Base-by-base conservation (phyloP, 1,284 basidiomycete species). In the Pseudozyma sp. region DNA sequence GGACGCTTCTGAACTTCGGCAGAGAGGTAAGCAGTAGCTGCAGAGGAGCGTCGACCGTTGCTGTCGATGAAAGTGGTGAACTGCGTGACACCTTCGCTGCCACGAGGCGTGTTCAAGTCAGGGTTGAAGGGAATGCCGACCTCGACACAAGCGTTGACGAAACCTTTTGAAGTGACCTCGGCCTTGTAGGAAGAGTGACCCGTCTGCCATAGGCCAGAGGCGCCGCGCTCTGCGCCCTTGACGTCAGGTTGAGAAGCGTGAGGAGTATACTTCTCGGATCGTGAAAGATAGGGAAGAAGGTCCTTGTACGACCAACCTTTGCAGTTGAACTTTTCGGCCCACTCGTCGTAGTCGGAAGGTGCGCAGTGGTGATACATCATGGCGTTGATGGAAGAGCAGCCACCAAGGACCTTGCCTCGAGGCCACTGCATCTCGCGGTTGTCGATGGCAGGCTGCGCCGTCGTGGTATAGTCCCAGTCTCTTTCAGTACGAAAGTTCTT, bases 351-450 rank as follows among this genome's bases (percentile, higher is more conserved):
- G 65, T 80, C 78, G 2, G 61, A 60, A 13, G 68, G 73, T 3
- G 70, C 59, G 34, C 65, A 66, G 59, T 77, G 77, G 44, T 80
- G 78, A 45, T 71, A 71, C 48, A 87, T 69, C 73, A 76, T 76
- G 21, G 81, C 82, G 63, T 88, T 89, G 60, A 88, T 87, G 18
- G 84, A 83, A 5, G 86, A 86, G 0, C 80, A 85, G 0, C 88
- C 88, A 4, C 88, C 73, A n/a, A 78, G 53, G 19, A 77, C 50
- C 59, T 74, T 73, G 31, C 76, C 74, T 19, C 78, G 58, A 2
- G 77, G 77, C 77, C 73, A 79, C 58, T 71, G 73, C 54, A 75
- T 63, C 61, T 74, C 59, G 13, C 56, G 43, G 58, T 65, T 62
- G 42, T 47, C 53, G 43, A 80, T 59, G 6, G 64, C 16, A 31